A percentile compares a stretch with the other conserved stretches of the same genome.
phyloP scores from a whole-genome alignment of 2,329 filamentous ascomycete species.

The Fusarium transvaalense region DNA sequence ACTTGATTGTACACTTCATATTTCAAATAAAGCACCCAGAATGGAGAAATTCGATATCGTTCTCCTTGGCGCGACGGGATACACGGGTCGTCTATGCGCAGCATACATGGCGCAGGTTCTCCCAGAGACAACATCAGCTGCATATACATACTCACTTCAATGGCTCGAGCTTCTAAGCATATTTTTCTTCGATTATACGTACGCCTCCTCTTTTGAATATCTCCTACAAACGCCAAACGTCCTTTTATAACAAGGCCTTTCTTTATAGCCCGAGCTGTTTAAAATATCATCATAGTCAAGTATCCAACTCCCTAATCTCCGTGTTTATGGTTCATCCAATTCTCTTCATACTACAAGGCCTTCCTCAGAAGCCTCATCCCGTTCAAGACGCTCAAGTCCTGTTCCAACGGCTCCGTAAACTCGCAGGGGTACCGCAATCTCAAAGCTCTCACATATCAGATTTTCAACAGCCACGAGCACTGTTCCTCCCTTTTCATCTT shows the following conservation, averaged over 20 bases:
- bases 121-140: conserved; percentile 72
- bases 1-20: accelerated
- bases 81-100: conserved; percentile 80
- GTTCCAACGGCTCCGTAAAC: conserved; percentile 78
- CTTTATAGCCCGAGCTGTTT: conserved; percentile 21
- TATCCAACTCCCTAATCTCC: conserved; percentile 33
- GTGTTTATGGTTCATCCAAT: conserved; percentile 24
- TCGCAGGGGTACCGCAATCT: conserved; percentile 84
- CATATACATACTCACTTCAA: conserved; percentile 24
- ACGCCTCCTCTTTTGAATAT: conserved; percentile 32
- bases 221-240: conserved; percentile 27
- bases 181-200: conserved; percentile 20
- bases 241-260: conserved; percentile 19
- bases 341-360: conserved; percentile 55
- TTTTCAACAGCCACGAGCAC: conserved; percentile 83
- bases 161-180: conserved; percentile 23
- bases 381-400: conserved; percentile 67
- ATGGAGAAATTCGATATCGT: conserved; percentile 53
- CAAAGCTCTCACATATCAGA: conserved; percentile 88
- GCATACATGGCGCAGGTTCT: conserved; percentile 77
- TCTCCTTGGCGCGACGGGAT: conserved; percentile 73
- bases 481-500: conserved; percentile 80
- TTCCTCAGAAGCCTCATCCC: conserved; percentile 66
- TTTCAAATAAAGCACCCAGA: background rate
- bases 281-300: conserved; percentile 17